phyloP scores from a whole-genome alignment of 1,139 yeast genomes.

The Lodderomyces jiufengensis region DNA sequence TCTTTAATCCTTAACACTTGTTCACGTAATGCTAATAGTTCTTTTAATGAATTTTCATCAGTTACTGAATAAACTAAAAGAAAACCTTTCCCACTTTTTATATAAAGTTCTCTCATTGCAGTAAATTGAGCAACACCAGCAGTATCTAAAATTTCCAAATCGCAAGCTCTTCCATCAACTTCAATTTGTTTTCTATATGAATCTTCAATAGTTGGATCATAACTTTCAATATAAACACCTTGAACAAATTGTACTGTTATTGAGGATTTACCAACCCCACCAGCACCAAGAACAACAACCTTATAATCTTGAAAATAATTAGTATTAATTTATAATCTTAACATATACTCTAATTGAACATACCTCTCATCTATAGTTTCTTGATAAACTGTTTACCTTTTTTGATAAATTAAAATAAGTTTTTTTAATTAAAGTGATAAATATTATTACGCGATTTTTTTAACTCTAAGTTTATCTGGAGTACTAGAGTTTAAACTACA shows the following conservation, averaged over 20 bases:
- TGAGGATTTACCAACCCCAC: conserved; percentile 52
- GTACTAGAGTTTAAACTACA: no score
- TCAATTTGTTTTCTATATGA: conserved; percentile 90
- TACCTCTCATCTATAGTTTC: conserved; percentile 13
- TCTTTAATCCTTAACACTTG: conserved; percentile 91
- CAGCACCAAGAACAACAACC: conserved; percentile 50
- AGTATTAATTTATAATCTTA: conserved; percentile 4
- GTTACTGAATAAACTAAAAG: conserved; percentile 87
- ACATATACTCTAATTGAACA: conserved; percentile 1
- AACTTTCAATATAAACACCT: conserved; percentile 50
- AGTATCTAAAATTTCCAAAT: conserved; percentile 60
- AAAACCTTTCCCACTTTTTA: conserved; percentile 83
- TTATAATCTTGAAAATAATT: conserved; percentile 31
- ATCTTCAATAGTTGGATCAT: conserved; percentile 54
- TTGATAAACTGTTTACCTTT: no score
- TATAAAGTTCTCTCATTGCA: conserved; percentile 67
- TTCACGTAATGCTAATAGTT: conserved; percentile 75
- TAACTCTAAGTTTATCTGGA: no score
- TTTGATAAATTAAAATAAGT: no score
- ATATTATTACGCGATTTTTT: no score
- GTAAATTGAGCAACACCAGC: conserved; percentile 54
- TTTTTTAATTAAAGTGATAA: no score
- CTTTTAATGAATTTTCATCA: conserved; percentile 79
- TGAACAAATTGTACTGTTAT: conserved; percentile 51
- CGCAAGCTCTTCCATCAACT: conserved; percentile 88